These are phyloP conservation scores for Naumovozyma dairenensis DNA, from an alignment of 805 yeast species.

Conservation along the genomic window DNA sequence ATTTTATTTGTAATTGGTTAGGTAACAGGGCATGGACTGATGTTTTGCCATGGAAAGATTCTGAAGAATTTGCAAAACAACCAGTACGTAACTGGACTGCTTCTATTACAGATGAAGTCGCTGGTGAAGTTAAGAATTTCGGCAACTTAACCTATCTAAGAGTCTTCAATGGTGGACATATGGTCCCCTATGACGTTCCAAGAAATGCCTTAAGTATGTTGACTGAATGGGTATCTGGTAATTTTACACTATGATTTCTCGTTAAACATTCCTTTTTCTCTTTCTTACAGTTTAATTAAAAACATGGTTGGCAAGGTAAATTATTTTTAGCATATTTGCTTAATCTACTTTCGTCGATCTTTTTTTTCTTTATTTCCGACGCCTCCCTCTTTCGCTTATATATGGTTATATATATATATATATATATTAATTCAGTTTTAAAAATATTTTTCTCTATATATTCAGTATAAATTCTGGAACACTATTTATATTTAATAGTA, in stretches of 20 bases:
- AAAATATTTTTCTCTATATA: too few species aligned
- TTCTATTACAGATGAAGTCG: conserved; percentile 37
- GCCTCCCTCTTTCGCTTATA: too few species aligned
- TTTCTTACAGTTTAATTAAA: too few species aligned
- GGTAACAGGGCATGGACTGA: conserved; percentile 86
- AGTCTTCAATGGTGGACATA: conserved; percentile 86
- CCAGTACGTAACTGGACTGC: conserved; percentile 38
- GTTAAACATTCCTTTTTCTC: too few species aligned
- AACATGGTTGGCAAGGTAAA: too few species aligned
- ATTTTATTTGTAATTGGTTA: conserved; percentile 93
- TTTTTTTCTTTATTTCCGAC: too few species aligned
- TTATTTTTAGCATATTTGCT: too few species aligned
- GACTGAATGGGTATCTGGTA: conserved; percentile 75
- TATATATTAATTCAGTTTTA: too few species aligned
- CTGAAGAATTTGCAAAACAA: conserved; percentile 41
- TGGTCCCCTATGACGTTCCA: conserved; percentile 92
- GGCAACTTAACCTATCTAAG: conserved; percentile 72
- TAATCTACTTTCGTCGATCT: too few species aligned
- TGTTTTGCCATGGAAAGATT: conserved; percentile 56
- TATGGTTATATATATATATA: too few species aligned
- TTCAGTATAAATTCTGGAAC: too few species aligned
- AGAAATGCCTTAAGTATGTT: conserved; percentile 68
- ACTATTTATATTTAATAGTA: too few species aligned
- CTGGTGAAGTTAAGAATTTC: conserved; percentile 60
- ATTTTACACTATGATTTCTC: conserved; percentile 32